phyloP scores from a whole-genome alignment of 1,284 basidiomycete species.

The Cutaneotrichosporon sp. region DNA sequence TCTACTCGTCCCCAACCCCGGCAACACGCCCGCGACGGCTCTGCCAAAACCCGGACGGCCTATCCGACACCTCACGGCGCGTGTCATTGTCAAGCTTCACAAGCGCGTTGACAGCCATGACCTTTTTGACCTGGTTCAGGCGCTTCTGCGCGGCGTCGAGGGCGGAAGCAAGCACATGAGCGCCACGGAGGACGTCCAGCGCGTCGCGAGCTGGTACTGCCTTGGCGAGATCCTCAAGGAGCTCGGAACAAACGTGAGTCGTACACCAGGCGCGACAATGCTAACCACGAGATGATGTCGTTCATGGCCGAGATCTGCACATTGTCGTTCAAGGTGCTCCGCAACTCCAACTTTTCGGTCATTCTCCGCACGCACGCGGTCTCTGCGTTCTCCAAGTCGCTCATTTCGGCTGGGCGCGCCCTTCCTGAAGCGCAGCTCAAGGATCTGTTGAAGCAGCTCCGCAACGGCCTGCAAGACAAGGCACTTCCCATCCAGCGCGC shows the following conservation, averaged over 20 bases:
- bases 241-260: slow-evolving; percentile 71
- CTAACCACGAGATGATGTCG: slow-evolving; percentile 74
- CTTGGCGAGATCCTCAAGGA: slow-evolving; percentile 80
- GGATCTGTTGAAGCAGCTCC: slow-evolving; percentile 81
- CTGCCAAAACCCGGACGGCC: slow-evolving; percentile 79
- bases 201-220: slow-evolving; percentile 62
- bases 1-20: slow-evolving; percentile 28
- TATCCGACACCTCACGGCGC: slow-evolving; percentile 68
- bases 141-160: slow-evolving; percentile 63
- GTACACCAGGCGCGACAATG: not conserved
- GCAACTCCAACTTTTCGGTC: slow-evolving; percentile 65
- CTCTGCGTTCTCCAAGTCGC: slow-evolving; percentile 65
- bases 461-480: slow-evolving; percentile 71
- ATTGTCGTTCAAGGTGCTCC: slow-evolving; percentile 60
- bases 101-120: slow-evolving; percentile 72
- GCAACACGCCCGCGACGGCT: slow-evolving; percentile 10
- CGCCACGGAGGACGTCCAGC: slow-evolving; percentile 56
- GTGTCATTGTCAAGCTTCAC: slow-evolving; percentile 75
- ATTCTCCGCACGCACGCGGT: slow-evolving; percentile 80
- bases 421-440: slow-evolving; percentile 71
- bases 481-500: slow-evolving; percentile 80
- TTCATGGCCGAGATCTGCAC: slow-evolving; percentile 78
- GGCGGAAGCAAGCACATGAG: slow-evolving; percentile 45
- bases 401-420: slow-evolving; percentile 72
- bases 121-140: slow-evolving; percentile 77